Conservation (phyloP, 306 rosid genomes). For the Vicia faba region DNA sequence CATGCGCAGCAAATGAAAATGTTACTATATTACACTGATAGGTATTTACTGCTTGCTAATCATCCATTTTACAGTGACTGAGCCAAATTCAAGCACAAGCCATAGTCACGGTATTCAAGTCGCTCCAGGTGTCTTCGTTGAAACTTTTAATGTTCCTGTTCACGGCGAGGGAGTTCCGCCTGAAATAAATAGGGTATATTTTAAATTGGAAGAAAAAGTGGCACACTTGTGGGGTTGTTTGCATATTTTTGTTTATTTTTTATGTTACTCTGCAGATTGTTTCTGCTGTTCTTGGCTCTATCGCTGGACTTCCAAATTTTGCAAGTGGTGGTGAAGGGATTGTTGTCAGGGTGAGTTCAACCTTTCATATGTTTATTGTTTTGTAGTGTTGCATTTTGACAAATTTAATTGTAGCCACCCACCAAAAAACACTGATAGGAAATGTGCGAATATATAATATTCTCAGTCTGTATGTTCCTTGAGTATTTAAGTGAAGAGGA, state of each 20-base stretch:
- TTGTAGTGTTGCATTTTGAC: not conserved
- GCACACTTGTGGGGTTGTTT: constrained; percentile 33
- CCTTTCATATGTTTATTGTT: constrained; percentile 9
- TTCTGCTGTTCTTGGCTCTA: constrained; percentile 87
- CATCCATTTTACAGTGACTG: constrained; percentile 57
- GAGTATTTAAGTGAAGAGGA: not conserved
- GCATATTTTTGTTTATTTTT: constrained; percentile 27
- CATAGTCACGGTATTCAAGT: constrained; percentile 63
- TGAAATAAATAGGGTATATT: constrained; percentile 76
- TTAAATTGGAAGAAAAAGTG: constrained; percentile 32
- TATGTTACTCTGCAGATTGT: constrained; percentile 56
- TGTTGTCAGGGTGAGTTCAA: constrained; percentile 70
- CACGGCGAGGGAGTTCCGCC: constrained; percentile 81
- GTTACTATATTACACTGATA: constrained; percentile 18
- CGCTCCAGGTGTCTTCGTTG: constrained; percentile 89
- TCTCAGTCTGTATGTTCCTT: not conserved
- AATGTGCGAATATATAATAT: constrained; percentile 4
- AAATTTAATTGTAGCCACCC: not conserved
- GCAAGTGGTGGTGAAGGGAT: constrained; percentile 67
- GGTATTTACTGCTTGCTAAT: constrained; percentile 40
- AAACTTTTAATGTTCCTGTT: constrained; percentile 80
- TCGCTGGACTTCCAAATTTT: constrained; percentile 62
- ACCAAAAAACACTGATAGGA: not conserved
- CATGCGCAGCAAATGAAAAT: not conserved
- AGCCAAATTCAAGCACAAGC: constrained; percentile 75